Percentiles rank a stretch among this genome's conserved stretches.
Evolutionary conservation across 257 asterid species (phyloP).

Genomic region (Solanum medicagineum): DNA sequence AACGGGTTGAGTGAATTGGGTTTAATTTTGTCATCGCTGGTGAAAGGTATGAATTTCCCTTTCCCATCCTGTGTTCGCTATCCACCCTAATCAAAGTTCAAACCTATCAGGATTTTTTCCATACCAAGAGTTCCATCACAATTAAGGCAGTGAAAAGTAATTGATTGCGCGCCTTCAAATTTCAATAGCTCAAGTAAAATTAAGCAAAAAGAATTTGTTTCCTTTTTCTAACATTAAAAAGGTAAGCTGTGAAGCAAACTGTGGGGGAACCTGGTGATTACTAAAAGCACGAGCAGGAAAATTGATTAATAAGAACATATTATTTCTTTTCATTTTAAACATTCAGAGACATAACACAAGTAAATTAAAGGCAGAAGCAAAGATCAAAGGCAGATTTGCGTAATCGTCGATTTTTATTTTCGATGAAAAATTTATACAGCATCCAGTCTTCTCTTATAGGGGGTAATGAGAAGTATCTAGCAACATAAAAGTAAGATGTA

Average conservation of each 20-base stretch:
- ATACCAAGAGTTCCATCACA: too few relatives aligned
- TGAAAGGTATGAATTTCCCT: too few relatives aligned
- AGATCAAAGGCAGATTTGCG: not conserved
- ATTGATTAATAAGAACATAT: too few relatives aligned
- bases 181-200: not conserved
- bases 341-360: not conserved
- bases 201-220: not conserved
- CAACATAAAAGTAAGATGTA: conserved; percentile 1
- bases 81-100: too few relatives aligned
- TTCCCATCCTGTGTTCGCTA: too few relatives aligned
- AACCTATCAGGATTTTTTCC: too few relatives aligned
- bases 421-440: not conserved
- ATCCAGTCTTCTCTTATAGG: not conserved
- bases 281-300: not conserved
- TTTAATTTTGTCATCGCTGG: too few relatives aligned
- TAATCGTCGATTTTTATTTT: not conserved
- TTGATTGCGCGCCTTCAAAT: not conserved
- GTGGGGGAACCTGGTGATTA: not conserved
- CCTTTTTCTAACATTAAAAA: not conserved
- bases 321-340: not conserved
- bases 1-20: too few relatives aligned
- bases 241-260: not conserved
- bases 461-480: not conserved
- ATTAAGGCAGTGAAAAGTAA: too few relatives aligned
- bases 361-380: not conserved